phyloP scores from a whole-genome alignment of 306 rosid species.

The Comarum palustre region DNA sequence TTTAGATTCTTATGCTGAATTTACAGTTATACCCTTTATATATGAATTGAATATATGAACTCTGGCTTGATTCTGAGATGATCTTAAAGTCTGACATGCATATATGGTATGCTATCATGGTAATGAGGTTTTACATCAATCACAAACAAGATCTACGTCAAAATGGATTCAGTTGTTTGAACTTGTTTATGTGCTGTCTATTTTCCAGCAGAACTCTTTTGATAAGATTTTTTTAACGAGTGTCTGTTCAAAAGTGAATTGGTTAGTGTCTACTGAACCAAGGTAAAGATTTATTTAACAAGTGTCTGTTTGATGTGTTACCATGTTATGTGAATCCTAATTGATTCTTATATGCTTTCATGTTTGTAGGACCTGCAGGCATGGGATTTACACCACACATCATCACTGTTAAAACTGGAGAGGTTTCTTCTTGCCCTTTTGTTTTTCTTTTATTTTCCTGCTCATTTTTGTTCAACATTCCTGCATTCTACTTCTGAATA shows the following conservation, averaged over 20 bases:
- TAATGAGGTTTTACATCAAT: not conserved
- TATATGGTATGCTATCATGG: not conserved
- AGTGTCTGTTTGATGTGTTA: not conserved
- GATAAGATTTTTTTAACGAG: not conserved
- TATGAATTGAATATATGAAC: not conserved
- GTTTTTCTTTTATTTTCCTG: not conserved
- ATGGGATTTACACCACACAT: slow-evolving; percentile 52
- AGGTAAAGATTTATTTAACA: not conserved
- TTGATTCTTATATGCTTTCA: slow-evolving; percentile 2
- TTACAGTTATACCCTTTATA: slow-evolving; percentile 41
- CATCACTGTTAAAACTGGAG: slow-evolving; percentile 68
- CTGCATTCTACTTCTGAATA: not conserved
- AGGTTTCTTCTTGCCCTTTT: slow-evolving; percentile 39
- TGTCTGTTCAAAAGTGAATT: not conserved
- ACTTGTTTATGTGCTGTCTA: not conserved
- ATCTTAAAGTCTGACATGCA: slow-evolving; percentile 8
- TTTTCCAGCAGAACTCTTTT: not conserved
- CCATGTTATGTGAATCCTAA: not conserved
- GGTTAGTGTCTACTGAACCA: not conserved
- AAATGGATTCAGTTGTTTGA: not conserved
- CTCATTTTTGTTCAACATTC: slow-evolving; percentile 6
- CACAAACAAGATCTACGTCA: not conserved
- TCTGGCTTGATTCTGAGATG: not conserved
- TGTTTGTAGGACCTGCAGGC: slow-evolving; percentile 48
- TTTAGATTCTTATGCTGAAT: slow-evolving; percentile 15